Conservation (phyloP, 306 rosid genomes). For the Calophaca sinica region DNA sequence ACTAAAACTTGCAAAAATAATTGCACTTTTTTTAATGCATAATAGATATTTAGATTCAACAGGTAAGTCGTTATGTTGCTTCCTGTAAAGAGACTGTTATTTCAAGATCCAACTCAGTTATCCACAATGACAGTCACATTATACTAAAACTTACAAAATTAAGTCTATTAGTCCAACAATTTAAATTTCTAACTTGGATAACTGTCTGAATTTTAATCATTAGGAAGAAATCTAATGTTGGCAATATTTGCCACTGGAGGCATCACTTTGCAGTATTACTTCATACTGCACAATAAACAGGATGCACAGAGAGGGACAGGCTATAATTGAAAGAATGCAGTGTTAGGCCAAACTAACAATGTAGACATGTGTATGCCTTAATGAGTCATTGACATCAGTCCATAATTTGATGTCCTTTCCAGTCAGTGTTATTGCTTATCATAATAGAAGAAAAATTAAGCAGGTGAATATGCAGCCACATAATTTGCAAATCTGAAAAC, state of each 20-base stretch:
- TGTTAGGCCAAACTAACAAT: conserved; percentile 8
- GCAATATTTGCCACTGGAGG: conserved; percentile 16
- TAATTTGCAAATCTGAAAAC: conserved; percentile 4
- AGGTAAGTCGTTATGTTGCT: no score
- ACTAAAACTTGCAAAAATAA: not conserved
- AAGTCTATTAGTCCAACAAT: conserved; percentile 17
- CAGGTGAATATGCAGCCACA: not conserved
- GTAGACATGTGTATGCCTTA: not conserved
- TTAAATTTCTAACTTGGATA: conserved; percentile 3
- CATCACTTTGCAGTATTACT: conserved; percentile 13
- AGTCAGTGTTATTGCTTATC: not conserved
- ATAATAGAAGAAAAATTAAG: not conserved
- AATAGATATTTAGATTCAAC: no score
- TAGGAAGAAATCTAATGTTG: conserved; percentile 10
- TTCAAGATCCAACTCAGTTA: no score
- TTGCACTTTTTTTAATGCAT: no score
- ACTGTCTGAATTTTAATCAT: conserved; percentile 5
- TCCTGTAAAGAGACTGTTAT: no score
- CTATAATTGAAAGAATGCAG: conserved; percentile 14
- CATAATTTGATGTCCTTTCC: conserved; percentile 5
- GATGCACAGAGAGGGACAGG: conserved; percentile 17
- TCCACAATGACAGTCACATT: no score
- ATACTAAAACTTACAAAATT: no score
- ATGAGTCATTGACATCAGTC: conserved; percentile 1
- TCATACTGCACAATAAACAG: conserved; percentile 14